A percentile compares a stretch with the other conserved stretches of the same genome.
phyloP scores from a whole-genome alignment of 2,329 filamentous ascomycete species.

The Rachicladosporium sp. region DNA sequence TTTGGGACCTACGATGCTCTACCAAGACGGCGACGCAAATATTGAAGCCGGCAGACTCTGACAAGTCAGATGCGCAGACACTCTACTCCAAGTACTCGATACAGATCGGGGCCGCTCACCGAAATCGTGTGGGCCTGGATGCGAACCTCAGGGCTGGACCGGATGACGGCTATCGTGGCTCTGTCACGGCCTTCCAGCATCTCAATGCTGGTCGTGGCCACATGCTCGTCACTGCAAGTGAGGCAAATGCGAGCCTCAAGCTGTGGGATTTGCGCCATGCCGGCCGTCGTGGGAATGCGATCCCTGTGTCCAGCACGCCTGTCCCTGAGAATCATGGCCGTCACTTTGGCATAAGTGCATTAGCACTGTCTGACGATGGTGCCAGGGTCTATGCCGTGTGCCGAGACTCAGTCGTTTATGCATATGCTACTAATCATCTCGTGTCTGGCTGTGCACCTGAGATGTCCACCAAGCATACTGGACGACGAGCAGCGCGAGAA shows the following conservation, averaged over 20 bases:
- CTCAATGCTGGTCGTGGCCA: constrained; percentile 67
- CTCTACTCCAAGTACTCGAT: constrained; percentile 15
- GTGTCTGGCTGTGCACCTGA: constrained; percentile 72
- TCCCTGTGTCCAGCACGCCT: constrained; percentile 60
- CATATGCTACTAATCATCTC: constrained; percentile 81
- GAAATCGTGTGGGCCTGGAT: constrained; percentile 7
- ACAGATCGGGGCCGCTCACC: constrained; percentile 16
- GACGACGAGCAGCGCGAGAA: constrained; percentile 17
- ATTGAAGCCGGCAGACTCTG: constrained; percentile 11
- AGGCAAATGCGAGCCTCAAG: constrained; percentile 76
- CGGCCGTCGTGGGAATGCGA: constrained; percentile 25
- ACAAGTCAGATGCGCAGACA: constrained; percentile 11
- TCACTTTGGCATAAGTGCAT: constrained; percentile 79
- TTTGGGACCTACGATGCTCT: constrained; percentile 74
- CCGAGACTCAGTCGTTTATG: constrained; percentile 88
- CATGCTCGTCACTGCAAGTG: constrained; percentile 77
- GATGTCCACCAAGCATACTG: constrained; percentile 31
- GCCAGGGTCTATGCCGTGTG: constrained; percentile 76
- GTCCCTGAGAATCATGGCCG: constrained; percentile 64
- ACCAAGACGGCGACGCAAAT: constrained; percentile 17
- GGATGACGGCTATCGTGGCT: constrained; percentile 60
- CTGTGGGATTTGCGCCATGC: constrained; percentile 74
- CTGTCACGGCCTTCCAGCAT: constrained; percentile 81
- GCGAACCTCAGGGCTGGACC: background rate
- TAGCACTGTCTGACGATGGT: constrained; percentile 65